phyloP scores from a whole-genome alignment of 257 asterid species.

The Solanum gracilifrons region DNA sequence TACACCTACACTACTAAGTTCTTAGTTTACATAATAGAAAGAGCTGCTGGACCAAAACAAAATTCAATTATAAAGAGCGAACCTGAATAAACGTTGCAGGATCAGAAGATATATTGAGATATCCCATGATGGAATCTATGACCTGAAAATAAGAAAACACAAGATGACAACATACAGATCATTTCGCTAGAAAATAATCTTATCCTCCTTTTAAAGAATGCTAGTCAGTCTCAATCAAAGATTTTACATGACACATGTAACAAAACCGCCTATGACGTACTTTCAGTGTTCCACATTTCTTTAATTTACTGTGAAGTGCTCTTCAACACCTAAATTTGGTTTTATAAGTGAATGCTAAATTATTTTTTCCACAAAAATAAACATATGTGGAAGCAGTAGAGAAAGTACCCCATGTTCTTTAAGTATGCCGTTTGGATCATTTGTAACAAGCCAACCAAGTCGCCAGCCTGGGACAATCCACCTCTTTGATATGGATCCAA shows the following conservation, averaged over 20 bases:
- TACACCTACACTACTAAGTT: slow-evolving; percentile 4
- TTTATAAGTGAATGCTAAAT: not conserved
- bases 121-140: slow-evolving; percentile 55
- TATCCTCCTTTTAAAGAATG: not conserved
- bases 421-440: slow-evolving; percentile 55
- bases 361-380: not conserved
- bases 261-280: not conserved
- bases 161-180: not conserved
- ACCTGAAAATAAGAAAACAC: slow-evolving; percentile 35
- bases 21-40: not conserved
- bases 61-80: not conserved
- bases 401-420: slow-evolving; percentile 36
- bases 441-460: slow-evolving; percentile 54
- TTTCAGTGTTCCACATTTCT: not conserved
- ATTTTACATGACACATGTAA: not conserved
- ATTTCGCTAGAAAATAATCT: not conserved
- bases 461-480: slow-evolving; percentile 84
- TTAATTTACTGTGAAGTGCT: slow-evolving; percentile 4
- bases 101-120: slow-evolving; percentile 46
- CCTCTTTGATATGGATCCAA: slow-evolving; percentile 64
- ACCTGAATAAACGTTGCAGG: slow-evolving; percentile 88
- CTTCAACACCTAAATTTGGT: slow-evolving; percentile 21
- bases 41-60: not conserved
- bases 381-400: not conserved
- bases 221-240: not conserved